Base-by-base conservation (phyloP, 345 rosid genomes). In the Aquilaria yunnanensis region DNA sequence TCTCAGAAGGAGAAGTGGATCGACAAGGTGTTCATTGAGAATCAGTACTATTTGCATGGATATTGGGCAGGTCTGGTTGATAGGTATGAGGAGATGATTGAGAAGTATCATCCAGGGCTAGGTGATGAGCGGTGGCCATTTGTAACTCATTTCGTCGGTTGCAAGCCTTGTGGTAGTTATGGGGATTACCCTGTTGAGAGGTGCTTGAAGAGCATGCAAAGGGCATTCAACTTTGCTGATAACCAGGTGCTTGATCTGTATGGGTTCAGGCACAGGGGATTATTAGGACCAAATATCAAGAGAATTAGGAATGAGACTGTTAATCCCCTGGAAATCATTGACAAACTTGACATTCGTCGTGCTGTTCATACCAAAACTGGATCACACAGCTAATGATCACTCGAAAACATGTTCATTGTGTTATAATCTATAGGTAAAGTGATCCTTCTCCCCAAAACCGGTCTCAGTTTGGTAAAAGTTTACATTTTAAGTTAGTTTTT, bases 111-210 rank as follows among this genome's bases (percentile, higher is more conserved):
- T 75, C 94, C 97, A 0, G 97, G 98, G 0, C 70, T 87, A 69
- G 98, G 98, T 12, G 97, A 93, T 37, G 97, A 90, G 68, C 87
- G 98, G 76, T 90, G 98, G 96, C 98, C 98, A 0, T 90, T 93
- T 62, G 88, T 93, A 52, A 93, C 98, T 34, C 94, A 93, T 62
- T 93, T 90, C 13, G 97, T 93, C 6, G 97, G 97, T 5, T 93
- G 98, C 69, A 90, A 93, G 76, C 96, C 97, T 60, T 90, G 98
- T 68, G 98, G 97, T 57, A 90, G 97, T 69, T 93, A 90, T 56
- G 98, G 92, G 10, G 98, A 93, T 81, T 93, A 93, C 62, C 86
- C 97, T 1, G 97, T 88, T 10, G 97, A 90, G 70, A 75, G 72
- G 61, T 93, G 98, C 81, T 74, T 93, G 72, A 75, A 76, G 62